These are phyloP conservation scores for Cystofilobasidium bisporidii DNA, from an alignment of 768 basidiomycete species.

Conservation along the genomic window DNA sequence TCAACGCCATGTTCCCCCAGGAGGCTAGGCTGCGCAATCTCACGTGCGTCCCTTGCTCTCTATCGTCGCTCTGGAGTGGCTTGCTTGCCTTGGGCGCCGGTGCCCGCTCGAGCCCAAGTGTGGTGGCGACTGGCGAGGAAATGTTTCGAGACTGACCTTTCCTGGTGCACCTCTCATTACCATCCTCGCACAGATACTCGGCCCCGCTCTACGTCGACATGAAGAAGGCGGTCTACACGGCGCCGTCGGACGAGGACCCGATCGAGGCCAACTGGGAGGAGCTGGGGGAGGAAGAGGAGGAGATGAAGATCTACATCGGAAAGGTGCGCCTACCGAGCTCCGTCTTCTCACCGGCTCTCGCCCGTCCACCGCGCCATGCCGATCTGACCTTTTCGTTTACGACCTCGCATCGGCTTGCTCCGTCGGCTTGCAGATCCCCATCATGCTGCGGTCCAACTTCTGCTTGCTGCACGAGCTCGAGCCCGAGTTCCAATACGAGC, in stretches of 20 bases:
- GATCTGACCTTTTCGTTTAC: background rate
- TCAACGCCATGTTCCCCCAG: constrained; percentile 89
- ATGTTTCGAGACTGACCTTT: background rate
- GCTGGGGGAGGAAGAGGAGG: constrained; percentile 33
- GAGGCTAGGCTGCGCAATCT: constrained; percentile 89
- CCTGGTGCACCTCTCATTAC: background rate
- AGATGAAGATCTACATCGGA: constrained; percentile 82
- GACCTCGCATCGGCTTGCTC: background rate
- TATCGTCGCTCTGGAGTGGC: background rate
- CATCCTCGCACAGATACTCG: constrained; percentile 51
- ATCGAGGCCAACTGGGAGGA: constrained; percentile 59
- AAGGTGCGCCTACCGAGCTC: constrained; percentile 50
- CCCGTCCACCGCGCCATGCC: too few relatives aligned
- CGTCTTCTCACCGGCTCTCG: background rate
- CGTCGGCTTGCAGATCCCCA: constrained; percentile 68
- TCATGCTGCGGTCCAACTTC: constrained; percentile 93
- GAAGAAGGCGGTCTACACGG: constrained; percentile 70
- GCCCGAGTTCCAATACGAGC: constrained; percentile 71
- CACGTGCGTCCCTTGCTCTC: constrained; percentile 44
- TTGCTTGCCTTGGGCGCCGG: too few relatives aligned
- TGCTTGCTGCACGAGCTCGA: constrained; percentile 75
- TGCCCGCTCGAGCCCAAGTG: too few relatives aligned
- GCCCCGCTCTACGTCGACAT: constrained; percentile 93
- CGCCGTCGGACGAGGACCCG: constrained; percentile 60
- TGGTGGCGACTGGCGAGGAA: background rate